Evolutionary conservation across 164 flowering plant species (phyloP), one percentile per base, ranked within the genome.

Genomic region (Litsea cubeba): DNA sequence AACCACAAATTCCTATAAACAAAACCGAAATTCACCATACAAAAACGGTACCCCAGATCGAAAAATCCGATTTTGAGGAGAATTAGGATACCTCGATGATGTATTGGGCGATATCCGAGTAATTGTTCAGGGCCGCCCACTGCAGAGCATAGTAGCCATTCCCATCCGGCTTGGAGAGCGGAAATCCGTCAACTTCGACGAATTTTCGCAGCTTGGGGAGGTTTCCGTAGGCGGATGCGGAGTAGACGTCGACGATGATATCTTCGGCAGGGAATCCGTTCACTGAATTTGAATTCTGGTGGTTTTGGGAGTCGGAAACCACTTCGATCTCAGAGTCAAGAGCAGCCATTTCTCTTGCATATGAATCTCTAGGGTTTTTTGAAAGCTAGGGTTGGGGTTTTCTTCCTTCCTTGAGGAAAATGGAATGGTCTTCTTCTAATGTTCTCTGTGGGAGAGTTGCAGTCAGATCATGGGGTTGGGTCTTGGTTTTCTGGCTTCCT

Each of bases 41-140:
- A 54, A 63, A 46, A 46, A 49, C 20, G n/a, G 3, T 3, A 54
- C 60, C 20, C 60, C 60, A 54, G n/a, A 14, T 30, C 11, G n/a
- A 54, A 54, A 54, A 54, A 20, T 40, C 46, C 11, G 11, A 40
- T 40, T 40, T 40, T 5, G 46, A 1, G 0, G 2, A 17, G 20
- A 32, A 3, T 14, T 8, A 6, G 17, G 11, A 32, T 78, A 91
- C 97, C 84, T 93, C 89, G 73, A 95, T 82, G n/a, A 95, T 86
- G 77, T 88, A 95, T 62, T 88, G 93, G 0, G 75, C 86, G 24
- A 90, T 74, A 54, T 87, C 87, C 3, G 87, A 71, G 76, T 83
- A 90, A 73, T 85, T 89, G 81, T 93, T 93, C 50, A 95, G 82
- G 70, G 97, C 74, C n/a, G 97, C 94, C 99, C 99, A 95, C 67